Evolutionary conservation across 2,329 filamentous ascomycete genomes (phyloP).

Genomic region (Sporothrix pseudoabietina): DNA sequence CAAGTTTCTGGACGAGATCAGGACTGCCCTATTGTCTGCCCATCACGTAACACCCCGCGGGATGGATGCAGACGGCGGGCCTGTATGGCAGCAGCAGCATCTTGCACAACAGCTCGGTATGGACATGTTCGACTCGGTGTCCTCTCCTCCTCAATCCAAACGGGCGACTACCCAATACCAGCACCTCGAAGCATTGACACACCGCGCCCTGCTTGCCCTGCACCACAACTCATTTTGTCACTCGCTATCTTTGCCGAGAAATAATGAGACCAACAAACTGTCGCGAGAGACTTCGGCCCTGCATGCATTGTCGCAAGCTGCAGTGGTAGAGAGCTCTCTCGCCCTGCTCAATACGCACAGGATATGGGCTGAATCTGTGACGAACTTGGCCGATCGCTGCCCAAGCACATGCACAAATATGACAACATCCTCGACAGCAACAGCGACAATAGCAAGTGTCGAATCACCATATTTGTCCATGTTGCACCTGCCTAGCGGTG

Average conservation of each 20-base stretch:
- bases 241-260: background rate
- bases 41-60: background rate
- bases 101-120: background rate
- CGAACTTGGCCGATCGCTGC: background rate
- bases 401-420: conserved; percentile 19
- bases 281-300: conserved; percentile 7
- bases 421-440: conserved; percentile 11
- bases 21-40: conserved; percentile 23
- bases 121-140: background rate
- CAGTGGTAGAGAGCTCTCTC: conserved; percentile 34
- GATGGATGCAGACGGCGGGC: background rate
- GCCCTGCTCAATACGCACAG: conserved; percentile 36
- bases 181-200: conserved; percentile 35
- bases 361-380: conserved; percentile 28
- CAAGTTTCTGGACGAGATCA: conserved; percentile 33
- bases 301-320: conserved; percentile 8
- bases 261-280: background rate
- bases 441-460: background rate
- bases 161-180: conserved; percentile 30
- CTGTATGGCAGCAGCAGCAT: background rate
- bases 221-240: conserved; percentile 34
- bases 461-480: conserved; percentile 19
- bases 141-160: background rate
- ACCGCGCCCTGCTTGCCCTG: conserved; percentile 37
- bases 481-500: background rate